Base-by-base conservation (phyloP, 164 flowering plant species). In the Magnolia officinalis region DNA sequence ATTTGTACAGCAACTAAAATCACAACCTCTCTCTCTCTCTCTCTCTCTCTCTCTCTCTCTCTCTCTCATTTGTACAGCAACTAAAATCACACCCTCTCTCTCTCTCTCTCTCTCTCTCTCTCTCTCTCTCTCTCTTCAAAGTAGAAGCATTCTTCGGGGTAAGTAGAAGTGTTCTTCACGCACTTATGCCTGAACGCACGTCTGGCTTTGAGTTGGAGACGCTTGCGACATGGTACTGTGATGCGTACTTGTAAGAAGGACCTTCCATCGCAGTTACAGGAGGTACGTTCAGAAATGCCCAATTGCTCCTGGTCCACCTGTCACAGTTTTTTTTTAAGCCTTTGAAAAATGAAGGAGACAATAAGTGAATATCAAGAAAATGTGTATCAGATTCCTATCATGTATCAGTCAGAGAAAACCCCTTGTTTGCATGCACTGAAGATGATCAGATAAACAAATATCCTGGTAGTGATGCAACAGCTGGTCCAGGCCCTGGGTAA, bases 291-390 rank as follows among this genome's bases (percentile, higher is more conserved):
- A 83, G 82, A 79, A 81, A 83, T 45, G 98, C 98, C 87, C 83
- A 92, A 77, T 80, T 88, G 88, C 94, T 91, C 74, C 90, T 84
- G 0, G 86, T 88, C 98, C 98, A 94, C 98, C 97, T 94, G 86
- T 72, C 80, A 65, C 21, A 70, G 13, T 20, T 37, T 11, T 26
- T 26, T 26, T 26, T 26, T 26, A 20, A 55, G 61, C 18, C 61
- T 10, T 11, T 16, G 18, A 16, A 11, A 2, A 55, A 16, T 55
- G 61, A 11, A 55, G 18, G 13, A 55, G 18, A 2, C 16, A 55
- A 55, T 55, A 14, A 55, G 61, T 55, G 61, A 8, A 61, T 6
- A 50, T 5, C 2, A 26, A 19, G 23, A 9, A 67, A 51, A 55
- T 8, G n/a, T 14, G n/a, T n/a, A 20, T 14, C 50, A 69, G 50